A percentile compares a stretch with the other conserved stretches of the same genome.
These are phyloP conservation scores for Epichloe bromicola DNA, from an alignment of 2,329 filamentous ascomycete species.

Conservation along the genomic window DNA sequence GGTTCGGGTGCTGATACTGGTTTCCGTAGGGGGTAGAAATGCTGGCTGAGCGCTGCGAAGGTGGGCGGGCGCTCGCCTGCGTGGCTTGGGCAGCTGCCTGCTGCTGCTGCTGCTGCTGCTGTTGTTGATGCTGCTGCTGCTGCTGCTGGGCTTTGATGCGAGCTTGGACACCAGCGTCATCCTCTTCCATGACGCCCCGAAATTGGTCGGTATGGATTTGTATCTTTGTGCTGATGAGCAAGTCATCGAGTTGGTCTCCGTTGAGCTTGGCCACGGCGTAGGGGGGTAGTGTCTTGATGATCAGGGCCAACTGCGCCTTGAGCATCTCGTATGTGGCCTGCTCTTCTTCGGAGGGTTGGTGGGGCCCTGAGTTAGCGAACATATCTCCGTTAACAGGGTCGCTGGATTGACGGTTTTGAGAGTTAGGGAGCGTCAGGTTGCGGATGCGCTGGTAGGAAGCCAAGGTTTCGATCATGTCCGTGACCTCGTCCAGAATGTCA, in stretches of 20 bases:
- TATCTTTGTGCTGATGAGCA: constrained; percentile 71
- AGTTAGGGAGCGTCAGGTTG: constrained; percentile 54
- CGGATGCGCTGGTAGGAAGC: constrained; percentile 70
- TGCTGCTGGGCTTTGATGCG: constrained; percentile 30
- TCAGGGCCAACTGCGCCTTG: constrained; percentile 59
- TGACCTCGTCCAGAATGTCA: constrained; percentile 60
- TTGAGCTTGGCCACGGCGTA: constrained; percentile 79
- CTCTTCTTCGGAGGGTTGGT: constrained; percentile 53
- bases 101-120: constrained; percentile 3
- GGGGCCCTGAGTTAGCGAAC: constrained; percentile 51
- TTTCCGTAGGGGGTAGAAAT: constrained; percentile 27
- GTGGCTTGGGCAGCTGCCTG: constrained; percentile 7
- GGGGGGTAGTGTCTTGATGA: constrained; percentile 65
- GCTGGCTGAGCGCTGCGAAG: constrained; percentile 23
- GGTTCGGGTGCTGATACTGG: constrained; percentile 29
- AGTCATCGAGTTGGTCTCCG: constrained; percentile 69
- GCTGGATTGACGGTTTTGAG: constrained; percentile 45
- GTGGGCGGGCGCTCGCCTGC: constrained; percentile 21
- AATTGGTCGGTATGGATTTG: constrained; percentile 61
- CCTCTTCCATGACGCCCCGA: constrained; percentile 71
- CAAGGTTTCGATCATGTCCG: constrained; percentile 62
- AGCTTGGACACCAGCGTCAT: constrained; percentile 49
- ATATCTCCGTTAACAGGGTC: constrained; percentile 56
- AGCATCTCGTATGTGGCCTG: constrained; percentile 55
- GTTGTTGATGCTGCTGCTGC: constrained; percentile 6